These are phyloP conservation scores for Tulasnella sp. DNA, from an alignment of 768 basidiomycete species.

Conservation along the genomic window DNA sequence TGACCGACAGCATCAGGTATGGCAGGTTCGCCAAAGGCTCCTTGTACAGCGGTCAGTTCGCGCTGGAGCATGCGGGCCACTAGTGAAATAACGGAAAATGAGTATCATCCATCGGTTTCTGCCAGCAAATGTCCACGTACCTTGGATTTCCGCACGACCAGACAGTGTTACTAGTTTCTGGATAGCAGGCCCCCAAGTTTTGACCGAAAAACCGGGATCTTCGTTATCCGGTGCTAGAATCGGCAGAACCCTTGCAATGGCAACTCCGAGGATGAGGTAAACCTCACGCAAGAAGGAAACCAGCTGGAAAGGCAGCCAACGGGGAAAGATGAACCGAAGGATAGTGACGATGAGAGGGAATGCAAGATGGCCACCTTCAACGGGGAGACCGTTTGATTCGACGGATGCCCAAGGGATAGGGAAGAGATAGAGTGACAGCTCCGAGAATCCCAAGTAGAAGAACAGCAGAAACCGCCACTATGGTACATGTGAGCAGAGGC, in stretches of 20 bases:
- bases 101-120: not conserved
- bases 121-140: constrained; percentile 26
- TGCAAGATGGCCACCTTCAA: constrained; percentile 22
- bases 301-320: constrained; percentile 62
- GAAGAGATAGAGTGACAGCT: constrained; percentile 52
- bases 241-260: constrained; percentile 57
- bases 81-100: constrained; percentile 20
- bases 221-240: constrained; percentile 38
- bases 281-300: constrained; percentile 63
- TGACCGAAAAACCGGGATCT: not conserved
- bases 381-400: constrained; percentile 21
- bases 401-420: constrained; percentile 35
- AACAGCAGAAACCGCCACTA: constrained; percentile 78
- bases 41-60: constrained; percentile 41
- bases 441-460: constrained; percentile 44
- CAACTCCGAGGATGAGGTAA: constrained; percentile 62
- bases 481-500: constrained; percentile 4
- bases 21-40: constrained; percentile 11
- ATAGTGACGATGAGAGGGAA: constrained; percentile 22
- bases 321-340: constrained; percentile 41
- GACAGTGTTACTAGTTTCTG: constrained; percentile 30
- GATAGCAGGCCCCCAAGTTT: not conserved
- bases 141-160: constrained; percentile 42
- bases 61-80: constrained; percentile 43
- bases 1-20: constrained; percentile 17